Base-by-base conservation (phyloP, 495 filamentous ascomycete genomes). In the Lichina pygmaea region DNA sequence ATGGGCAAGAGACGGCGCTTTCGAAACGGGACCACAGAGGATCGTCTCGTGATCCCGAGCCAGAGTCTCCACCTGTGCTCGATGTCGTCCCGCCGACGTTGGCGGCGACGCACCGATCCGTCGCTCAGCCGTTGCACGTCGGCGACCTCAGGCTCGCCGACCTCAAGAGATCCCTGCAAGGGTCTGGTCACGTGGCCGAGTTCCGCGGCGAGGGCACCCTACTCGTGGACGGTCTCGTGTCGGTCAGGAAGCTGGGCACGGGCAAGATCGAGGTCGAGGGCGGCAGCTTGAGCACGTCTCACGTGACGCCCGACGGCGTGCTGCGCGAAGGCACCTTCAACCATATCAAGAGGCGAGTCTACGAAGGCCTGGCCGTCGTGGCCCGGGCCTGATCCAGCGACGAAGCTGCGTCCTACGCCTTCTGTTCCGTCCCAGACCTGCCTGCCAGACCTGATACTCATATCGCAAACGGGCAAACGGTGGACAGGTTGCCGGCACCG, bases 121-220 rank as follows among this genome's bases (percentile, higher is more conserved):
- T 80, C 46, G 74, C 83, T 7, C 85, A 86, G 34, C 84, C 91
- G 8, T 69, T 99, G 9, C 91, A 95, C 55, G 91, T 95, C 17
- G 89, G 89, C 46, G 89, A 99, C 54, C 64, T 95, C 13, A 68
- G 89, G 13, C 67, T 99, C 11, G 84, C 89, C 0, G 85, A 94
- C 56, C 60, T 99, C 43, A 67, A 91, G 42, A 77, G 78, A 50
- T 70, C 83, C 30, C 77, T 99, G 73, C 74, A 81, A 46, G 66
- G 67, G 13, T 68, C 77, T 16, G 86, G 86, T 2, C 82, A 93
- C 58, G 81, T 66, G 31, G 86, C 85, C 4, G 89, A 93, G 59
- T 95, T 95, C 58, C 68, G 81, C 33, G 89, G 89, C 13, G 91
- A 94, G 58, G 89, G 89, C 42, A 92, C 80, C 2, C 62, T 95